Evolutionary conservation across 495 filamentous ascomycete species (phyloP).

Genomic region (Penicillium canescens): DNA sequence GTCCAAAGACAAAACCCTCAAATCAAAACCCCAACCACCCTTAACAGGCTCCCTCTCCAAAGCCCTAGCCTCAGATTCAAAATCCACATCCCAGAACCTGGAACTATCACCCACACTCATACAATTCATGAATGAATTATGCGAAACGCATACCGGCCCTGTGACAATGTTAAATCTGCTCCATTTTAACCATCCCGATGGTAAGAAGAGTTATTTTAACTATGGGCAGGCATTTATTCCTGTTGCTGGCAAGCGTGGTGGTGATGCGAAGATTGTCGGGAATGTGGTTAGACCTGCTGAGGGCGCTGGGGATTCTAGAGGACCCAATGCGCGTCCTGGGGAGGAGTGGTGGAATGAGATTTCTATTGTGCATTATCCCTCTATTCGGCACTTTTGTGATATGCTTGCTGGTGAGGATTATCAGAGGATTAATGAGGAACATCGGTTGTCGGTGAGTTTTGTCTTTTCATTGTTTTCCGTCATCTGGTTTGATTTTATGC

Average conservation of each 20-base stretch:
- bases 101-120: constrained; percentile 54
- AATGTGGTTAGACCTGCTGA: constrained; percentile 43
- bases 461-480: neutral
- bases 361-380: constrained; percentile 67
- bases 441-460: constrained; percentile 47
- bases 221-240: constrained; percentile 60
- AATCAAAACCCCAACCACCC: constrained; percentile 34
- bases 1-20: constrained; percentile 44
- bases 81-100: constrained; percentile 49
- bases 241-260: constrained; percentile 55
- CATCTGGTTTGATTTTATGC: neutral
- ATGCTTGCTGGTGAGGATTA: constrained; percentile 66
- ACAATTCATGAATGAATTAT: constrained; percentile 45
- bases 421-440: constrained; percentile 59
- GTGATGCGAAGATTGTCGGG: constrained; percentile 63
- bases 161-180: constrained; percentile 72
- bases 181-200: constrained; percentile 52
- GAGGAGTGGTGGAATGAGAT: constrained; percentile 56
- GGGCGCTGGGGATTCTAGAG: constrained; percentile 27
- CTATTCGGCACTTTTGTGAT: constrained; percentile 60
- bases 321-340: constrained; percentile 21
- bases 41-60: constrained; percentile 41
- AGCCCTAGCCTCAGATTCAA: constrained; percentile 24
- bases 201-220: constrained; percentile 53
- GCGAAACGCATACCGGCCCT: constrained; percentile 38